These are phyloP conservation scores for Globisporangium nagaii DNA, from an alignment of 352 stramenopile genomes.

Conservation along the genomic window DNA sequence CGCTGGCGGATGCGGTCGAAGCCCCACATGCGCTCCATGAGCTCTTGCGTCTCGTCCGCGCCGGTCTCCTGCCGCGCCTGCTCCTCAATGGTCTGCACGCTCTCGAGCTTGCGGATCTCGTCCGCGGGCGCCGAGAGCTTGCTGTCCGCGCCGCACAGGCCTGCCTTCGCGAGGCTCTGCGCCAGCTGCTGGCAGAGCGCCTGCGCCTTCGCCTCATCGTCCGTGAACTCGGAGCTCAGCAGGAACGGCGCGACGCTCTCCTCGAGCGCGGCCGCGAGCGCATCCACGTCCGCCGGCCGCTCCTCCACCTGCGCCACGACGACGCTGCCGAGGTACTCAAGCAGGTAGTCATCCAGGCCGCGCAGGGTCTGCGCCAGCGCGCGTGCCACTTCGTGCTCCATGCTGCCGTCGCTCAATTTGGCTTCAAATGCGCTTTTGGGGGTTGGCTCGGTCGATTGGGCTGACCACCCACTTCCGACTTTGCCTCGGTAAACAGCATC, in stretches of 20 bases:
- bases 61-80: conserved; percentile 41
- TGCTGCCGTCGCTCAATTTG: too few species aligned
- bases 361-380: conserved; percentile 44
- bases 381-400: conserved; percentile 45
- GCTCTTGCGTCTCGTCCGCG: conserved; percentile 46
- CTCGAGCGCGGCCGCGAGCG: conserved; percentile 34
- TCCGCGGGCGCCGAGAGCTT: conserved; percentile 6
- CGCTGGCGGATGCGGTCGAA: conserved; percentile 82
- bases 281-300: conserved; percentile 20
- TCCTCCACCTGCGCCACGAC: conserved; percentile 47
- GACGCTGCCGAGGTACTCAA: conserved; percentile 65
- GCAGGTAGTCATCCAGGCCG: conserved; percentile 59
- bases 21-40: conserved; percentile 82
- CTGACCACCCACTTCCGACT: not conserved
- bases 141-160: conserved; percentile 14
- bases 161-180: conserved; percentile 21
- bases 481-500: too few species aligned
- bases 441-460: not conserved
- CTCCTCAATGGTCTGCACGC: conserved; percentile 70
- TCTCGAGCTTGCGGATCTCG: conserved; percentile 55
- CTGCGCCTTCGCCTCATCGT: conserved; percentile 34
- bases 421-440: not conserved
- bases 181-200: conserved; percentile 40
- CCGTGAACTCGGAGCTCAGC: conserved; percentile 39
- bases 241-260: conserved; percentile 75